Evolutionary conservation across 768 basidiomycete genomes (phyloP).

Genomic region (Mycena olivaceomarginata): DNA sequence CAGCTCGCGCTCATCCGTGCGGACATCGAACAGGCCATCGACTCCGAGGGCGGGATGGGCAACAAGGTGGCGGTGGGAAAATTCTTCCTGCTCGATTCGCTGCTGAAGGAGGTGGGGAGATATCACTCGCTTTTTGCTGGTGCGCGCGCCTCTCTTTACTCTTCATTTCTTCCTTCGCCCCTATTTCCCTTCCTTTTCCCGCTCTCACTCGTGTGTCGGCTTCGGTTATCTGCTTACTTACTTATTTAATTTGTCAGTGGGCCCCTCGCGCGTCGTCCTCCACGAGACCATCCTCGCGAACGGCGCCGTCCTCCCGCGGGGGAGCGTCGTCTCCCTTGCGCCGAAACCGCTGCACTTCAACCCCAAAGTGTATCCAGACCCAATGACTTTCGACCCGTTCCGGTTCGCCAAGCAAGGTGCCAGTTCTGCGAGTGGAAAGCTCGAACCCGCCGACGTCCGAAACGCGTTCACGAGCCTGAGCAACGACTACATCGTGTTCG

Average conservation of each 20-base stretch:
- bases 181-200: too few relatives aligned
- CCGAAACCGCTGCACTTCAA: slow-evolving; percentile 40
- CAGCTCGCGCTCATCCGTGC: slow-evolving; percentile 37
- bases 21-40: slow-evolving; percentile 39
- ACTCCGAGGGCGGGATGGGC: slow-evolving; percentile 37
- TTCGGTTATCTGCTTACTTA: not conserved
- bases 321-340: slow-evolving; percentile 40
- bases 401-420: slow-evolving; percentile 40
- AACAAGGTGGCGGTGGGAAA: slow-evolving; percentile 43
- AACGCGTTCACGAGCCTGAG: slow-evolving; percentile 39
- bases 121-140: slow-evolving; percentile 40
- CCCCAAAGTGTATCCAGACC: slow-evolving; percentile 35
- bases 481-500: slow-evolving; percentile 45
- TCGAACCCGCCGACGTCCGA: not conserved
- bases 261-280: slow-evolving; percentile 37
- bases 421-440: too few relatives aligned
- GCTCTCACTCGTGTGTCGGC: not conserved
- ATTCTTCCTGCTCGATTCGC: slow-evolving; percentile 43
- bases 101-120: slow-evolving; percentile 45
- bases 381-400: slow-evolving; percentile 43
- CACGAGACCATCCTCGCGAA: slow-evolving; percentile 37
- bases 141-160: too few relatives aligned
- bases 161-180: too few relatives aligned
- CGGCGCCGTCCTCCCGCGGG: slow-evolving; percentile 38
- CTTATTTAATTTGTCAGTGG: slow-evolving; percentile 26